Evolutionary conservation across 2,329 filamentous ascomycete species (phyloP), one percentile per base, ranked within the genome.

Genomic region (Celoporthe dispersa): DNA sequence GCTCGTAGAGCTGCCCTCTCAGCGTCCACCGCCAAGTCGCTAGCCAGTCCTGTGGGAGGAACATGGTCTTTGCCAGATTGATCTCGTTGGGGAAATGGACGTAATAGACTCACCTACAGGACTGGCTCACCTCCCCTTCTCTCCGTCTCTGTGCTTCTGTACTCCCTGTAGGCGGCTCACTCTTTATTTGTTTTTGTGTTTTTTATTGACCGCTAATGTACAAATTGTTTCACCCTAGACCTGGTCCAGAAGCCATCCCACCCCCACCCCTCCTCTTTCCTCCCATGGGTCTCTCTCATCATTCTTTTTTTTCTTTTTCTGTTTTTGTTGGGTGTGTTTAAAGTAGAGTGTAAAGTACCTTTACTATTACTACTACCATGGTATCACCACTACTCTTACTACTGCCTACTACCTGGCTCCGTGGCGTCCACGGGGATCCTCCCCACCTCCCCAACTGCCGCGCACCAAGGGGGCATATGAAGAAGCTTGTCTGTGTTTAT

Each of bases 1-100:
- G 61, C 60, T 71, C 71, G 71, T 72, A 72, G 71, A 72, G 60
- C 71, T 64, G 69, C 35, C 70, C 71, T 72, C 68, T 72, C 62
- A 71, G 60, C 64, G 35, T 57, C 44, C 64, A 59, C 64, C 25
- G 70, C 70, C 70, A 71, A 71, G 70, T 70, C 68, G 65, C 68
- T 70, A 70, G 68, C 64, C 60, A 31, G 25, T 44, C 53, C 25
- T 51, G 22, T 48, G 14, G 55, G 37, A 60, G 57, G 57, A 60
- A 60, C 31, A 60, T 35, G 33, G 31, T 60, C 33, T 35, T 35
- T 37, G 57, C 57, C 51, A 55, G 51, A 25, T 28, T 12, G 14
- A 31, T 57, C 53, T 57, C 25, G 25, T 57, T 31, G 33, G 31
- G 33, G 11, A n/a, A 44, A n/a, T 9, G 44, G 53, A 8, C 25